Evolutionary conservation across 1,139 yeast species (phyloP).

Genomic region (Lodderomyces theae): DNA sequence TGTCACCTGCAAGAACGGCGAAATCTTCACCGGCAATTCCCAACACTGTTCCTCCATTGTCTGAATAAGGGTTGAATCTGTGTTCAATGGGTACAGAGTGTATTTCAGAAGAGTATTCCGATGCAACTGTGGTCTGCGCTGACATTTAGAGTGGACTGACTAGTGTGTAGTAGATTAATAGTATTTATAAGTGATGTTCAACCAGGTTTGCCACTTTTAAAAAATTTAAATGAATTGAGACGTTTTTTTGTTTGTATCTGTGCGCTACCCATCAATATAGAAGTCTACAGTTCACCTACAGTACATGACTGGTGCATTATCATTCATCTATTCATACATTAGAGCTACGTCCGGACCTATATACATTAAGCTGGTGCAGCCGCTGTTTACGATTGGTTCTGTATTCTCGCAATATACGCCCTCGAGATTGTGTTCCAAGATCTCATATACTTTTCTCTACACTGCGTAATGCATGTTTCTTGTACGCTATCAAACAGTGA

Average conservation of each 20-base stretch:
- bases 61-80: constrained; percentile 91
- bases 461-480: constrained; percentile 62
- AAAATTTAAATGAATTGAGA: no score
- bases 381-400: constrained; percentile 23
- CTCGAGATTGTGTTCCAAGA: constrained; percentile 85
- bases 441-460: constrained; percentile 85
- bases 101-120: constrained; percentile 56
- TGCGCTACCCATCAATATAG: no score
- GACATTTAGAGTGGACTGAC: constrained; percentile 4
- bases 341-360: no score
- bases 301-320: not conserved
- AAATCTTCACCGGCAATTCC: constrained; percentile 98
- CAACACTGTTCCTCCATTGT: constrained; percentile 95
- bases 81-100: constrained; percentile 77
- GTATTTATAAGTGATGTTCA: no score
- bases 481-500: constrained; percentile 31
- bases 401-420: constrained; percentile 73
- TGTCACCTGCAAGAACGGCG: constrained; percentile 96
- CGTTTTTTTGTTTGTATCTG: no score
- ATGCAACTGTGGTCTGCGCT: constrained; percentile 46
- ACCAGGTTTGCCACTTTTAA: constrained; percentile 3
- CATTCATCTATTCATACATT: no score
- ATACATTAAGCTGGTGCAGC: no score
- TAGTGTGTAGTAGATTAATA: no score
- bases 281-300: no score